phyloP scores from a whole-genome alignment of 495 filamentous ascomycete genomes.

The Letharia columbiana region DNA sequence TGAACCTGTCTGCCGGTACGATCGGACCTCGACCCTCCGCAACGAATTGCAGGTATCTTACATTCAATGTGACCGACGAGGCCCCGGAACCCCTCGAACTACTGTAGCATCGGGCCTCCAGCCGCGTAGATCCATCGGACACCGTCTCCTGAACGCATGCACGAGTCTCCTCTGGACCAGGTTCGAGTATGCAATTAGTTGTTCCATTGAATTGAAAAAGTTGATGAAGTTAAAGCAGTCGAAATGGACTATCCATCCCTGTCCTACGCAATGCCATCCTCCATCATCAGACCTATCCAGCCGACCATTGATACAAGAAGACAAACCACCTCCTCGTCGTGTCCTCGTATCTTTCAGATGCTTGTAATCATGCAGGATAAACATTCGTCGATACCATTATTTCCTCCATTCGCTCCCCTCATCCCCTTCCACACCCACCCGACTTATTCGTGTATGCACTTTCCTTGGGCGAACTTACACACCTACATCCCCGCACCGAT shows the following conservation, averaged over 20 bases:
- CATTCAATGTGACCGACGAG: too few species aligned
- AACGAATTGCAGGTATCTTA: too few species aligned
- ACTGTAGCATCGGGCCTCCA: too few species aligned
- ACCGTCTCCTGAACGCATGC: too few species aligned
- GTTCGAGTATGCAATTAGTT: not conserved
- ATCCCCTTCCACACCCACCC: not conserved
- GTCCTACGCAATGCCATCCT: not conserved
- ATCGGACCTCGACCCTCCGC: too few species aligned
- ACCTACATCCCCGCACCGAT: constrained; percentile 19
- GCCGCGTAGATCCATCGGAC: too few species aligned
- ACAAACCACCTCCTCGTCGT: not conserved
- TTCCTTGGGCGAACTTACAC: not conserved
- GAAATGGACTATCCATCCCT: not conserved
- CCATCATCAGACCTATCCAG: constrained; percentile 11
- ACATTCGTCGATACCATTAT: not conserved
- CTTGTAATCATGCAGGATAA: not conserved
- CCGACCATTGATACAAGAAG: not conserved
- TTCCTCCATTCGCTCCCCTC: not conserved
- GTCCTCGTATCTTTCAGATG: not conserved
- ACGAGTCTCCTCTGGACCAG: not conserved
- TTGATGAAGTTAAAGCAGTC: not conserved
- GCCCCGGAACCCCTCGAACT: too few species aligned
- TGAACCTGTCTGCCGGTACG: too few species aligned
- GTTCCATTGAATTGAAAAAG: not conserved
- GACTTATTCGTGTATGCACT: not conserved